Conservation (phyloP, 495 filamentous ascomycete species). For the Aspergillus affinis region DNA sequence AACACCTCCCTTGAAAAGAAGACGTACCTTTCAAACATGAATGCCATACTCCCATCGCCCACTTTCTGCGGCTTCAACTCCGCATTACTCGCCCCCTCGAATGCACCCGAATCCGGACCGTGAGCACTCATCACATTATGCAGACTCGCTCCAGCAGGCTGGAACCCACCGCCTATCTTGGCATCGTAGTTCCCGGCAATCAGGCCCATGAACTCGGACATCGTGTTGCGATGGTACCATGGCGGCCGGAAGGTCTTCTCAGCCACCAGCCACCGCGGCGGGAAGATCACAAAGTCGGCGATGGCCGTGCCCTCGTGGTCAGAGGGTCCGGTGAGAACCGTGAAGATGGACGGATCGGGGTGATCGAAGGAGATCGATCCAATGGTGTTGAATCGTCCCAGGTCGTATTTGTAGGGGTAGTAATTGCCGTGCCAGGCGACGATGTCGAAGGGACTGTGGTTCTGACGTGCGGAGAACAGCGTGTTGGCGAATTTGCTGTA, state of each 20-base stretch:
- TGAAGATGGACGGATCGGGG: constrained; percentile 80
- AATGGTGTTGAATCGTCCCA: constrained; percentile 76
- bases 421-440: constrained; percentile 79
- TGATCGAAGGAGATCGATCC: constrained; percentile 75
- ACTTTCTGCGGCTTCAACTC: constrained; percentile 59
- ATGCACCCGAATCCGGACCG: constrained; percentile 57
- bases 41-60: constrained; percentile 63
- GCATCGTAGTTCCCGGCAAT: constrained; percentile 67
- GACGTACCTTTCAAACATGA: constrained; percentile 64
- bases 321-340: constrained; percentile 73
- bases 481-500: constrained; percentile 78
- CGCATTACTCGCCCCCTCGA: constrained; percentile 58
- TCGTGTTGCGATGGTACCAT: constrained; percentile 78
- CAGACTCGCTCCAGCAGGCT: constrained; percentile 60
- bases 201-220: constrained; percentile 64
- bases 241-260: constrained; percentile 81
- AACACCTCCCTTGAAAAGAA: constrained; percentile 9
- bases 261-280: constrained; percentile 75
- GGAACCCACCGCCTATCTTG: constrained; percentile 63
- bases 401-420: constrained; percentile 86
- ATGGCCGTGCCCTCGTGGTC: constrained; percentile 72
- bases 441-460: constrained; percentile 78
- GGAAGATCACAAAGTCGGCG: constrained; percentile 82
- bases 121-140: constrained; percentile 67
- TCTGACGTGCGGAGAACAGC: constrained; percentile 70